phyloP scores from a whole-genome alignment of 2,329 filamentous ascomycete genomes.

The Knoxdaviesia proteae region DNA sequence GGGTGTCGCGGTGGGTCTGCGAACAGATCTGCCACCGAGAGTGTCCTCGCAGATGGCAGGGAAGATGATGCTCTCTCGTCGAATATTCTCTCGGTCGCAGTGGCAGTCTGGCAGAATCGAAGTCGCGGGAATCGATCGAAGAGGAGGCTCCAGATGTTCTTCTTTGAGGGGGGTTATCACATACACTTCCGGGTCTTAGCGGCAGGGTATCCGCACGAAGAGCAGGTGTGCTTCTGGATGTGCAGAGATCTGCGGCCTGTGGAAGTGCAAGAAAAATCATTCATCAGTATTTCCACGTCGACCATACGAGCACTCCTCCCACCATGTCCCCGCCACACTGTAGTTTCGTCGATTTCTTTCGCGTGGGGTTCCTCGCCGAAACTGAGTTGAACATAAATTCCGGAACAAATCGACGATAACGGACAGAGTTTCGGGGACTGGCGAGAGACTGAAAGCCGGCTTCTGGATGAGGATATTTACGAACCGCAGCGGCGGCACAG shows the following conservation, averaged over 20 bases:
- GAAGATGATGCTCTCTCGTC: neutral
- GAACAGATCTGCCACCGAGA: neutral
- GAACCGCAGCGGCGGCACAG: constrained; percentile 96
- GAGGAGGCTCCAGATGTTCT: neutral
- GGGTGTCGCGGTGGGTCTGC: too few species aligned
- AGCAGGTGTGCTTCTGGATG: constrained; percentile 98
- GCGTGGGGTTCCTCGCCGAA: too few species aligned
- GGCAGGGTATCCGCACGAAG: constrained; percentile 86
- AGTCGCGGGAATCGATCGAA: too few species aligned
- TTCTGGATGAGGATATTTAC: constrained; percentile 18
- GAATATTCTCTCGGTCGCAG: too few species aligned
- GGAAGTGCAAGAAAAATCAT: constrained; percentile 4
- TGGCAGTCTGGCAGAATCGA: too few species aligned
- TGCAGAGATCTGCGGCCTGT: constrained; percentile 89
- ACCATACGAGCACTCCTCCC: neutral
- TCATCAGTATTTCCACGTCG: constrained; percentile 2
- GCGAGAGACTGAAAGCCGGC: constrained; percentile 1
- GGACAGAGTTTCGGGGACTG: too few species aligned
- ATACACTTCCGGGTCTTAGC: constrained; percentile 98
- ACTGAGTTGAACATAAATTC: too few species aligned
- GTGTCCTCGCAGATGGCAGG: constrained; percentile 3
- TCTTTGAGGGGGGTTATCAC: constrained; percentile 19
- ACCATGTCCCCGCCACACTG: neutral
- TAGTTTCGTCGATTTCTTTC: constrained; percentile 4
- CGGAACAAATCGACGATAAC: too few species aligned